These are phyloP conservation scores for Thielaviopsis populi DNA, from an alignment of 2,329 filamentous ascomycete genomes.

Conservation along the genomic window DNA sequence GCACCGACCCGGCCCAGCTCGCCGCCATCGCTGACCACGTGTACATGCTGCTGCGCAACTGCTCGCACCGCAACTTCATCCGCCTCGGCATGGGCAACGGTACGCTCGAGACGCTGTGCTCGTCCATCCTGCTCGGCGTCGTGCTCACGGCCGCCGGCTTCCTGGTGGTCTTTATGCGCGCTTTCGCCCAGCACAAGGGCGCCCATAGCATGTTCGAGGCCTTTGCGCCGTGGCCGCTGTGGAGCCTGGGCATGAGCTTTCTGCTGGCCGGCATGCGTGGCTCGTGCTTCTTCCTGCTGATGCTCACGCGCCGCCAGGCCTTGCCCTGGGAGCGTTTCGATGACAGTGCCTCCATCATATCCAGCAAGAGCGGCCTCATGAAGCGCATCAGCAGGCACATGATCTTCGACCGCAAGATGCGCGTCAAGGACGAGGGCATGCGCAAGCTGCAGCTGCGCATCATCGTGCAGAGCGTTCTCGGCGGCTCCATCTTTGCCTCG, in stretches of 20 bases:
- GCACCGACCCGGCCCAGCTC: slow-evolving; percentile 28
- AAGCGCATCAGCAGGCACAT: slow-evolving; percentile 27
- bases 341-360: slow-evolving; percentile 22
- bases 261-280: slow-evolving; percentile 32
- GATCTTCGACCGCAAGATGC: slow-evolving; percentile 33
- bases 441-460: slow-evolving; percentile 31
- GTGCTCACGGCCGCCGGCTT: slow-evolving; percentile 28
- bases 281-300: slow-evolving; percentile 33
- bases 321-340: slow-evolving; percentile 35
- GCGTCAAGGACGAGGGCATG: slow-evolving; percentile 30
- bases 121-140: slow-evolving; percentile 31
- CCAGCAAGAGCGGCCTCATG: slow-evolving; percentile 21
- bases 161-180: slow-evolving; percentile 28
- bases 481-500: slow-evolving; percentile 26
- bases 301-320: slow-evolving; percentile 31
- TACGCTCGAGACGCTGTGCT: slow-evolving; percentile 34
- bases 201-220: slow-evolving; percentile 29
- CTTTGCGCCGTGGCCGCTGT: slow-evolving; percentile 31
- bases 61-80: slow-evolving; percentile 36
- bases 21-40: slow-evolving; percentile 32
- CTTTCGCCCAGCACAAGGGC: slow-evolving; percentile 26
- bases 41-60: slow-evolving; percentile 32
- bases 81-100: slow-evolving; percentile 39
- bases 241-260: slow-evolving; percentile 31
- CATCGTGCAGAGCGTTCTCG: slow-evolving; percentile 28